These are phyloP conservation scores for Gyromitra esculenta DNA, from an alignment of 2,329 filamentous ascomycete genomes.

Conservation along the genomic window DNA sequence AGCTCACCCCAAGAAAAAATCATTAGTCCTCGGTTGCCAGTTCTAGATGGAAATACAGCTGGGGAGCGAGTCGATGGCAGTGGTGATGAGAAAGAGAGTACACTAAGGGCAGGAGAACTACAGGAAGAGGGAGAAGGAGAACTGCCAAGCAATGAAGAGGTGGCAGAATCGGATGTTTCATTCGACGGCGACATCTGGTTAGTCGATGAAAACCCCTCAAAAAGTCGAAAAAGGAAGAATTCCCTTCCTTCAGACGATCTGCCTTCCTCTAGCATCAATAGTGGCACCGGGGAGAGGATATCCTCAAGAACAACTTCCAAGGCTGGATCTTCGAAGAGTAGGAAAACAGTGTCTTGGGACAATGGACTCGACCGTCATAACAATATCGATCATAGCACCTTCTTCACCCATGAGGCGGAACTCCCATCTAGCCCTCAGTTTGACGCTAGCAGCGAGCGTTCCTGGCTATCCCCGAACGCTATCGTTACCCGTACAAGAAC, in stretches of 20 bases:
- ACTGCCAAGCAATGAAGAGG: conserved; percentile 17
- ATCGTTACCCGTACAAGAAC: conserved; percentile 7
- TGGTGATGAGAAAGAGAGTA: conserved; percentile 15
- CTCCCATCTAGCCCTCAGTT: conserved; percentile 33
- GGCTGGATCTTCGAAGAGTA: conserved; percentile 52
- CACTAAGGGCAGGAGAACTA: not conserved
- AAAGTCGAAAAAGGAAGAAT: conserved; percentile 46
- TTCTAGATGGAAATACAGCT: conserved; percentile 23
- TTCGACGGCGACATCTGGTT: conserved; percentile 54
- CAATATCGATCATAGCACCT: conserved; percentile 1
- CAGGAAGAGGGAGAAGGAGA: conserved; percentile 13
- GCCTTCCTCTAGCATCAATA: conserved; percentile 26
- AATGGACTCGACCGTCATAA: conserved; percentile 24
- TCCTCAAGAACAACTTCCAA: conserved; percentile 35
- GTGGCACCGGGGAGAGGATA: conserved; percentile 16
- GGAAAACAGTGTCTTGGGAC: conserved; percentile 54
- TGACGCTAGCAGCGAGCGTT: conserved; percentile 10
- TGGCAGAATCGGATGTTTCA: conserved; percentile 32
- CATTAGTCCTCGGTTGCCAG: conserved; percentile 10
- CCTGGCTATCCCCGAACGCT: conserved; percentile 12
- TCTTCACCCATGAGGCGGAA: not conserved
- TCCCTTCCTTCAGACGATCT: conserved; percentile 31
- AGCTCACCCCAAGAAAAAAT: conserved; percentile 32
- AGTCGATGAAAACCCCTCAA: conserved; percentile 43
- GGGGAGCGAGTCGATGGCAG: conserved; percentile 41